phyloP scores from a whole-genome alignment of 805 yeast species.

The Starmerella potacharoeniae region DNA sequence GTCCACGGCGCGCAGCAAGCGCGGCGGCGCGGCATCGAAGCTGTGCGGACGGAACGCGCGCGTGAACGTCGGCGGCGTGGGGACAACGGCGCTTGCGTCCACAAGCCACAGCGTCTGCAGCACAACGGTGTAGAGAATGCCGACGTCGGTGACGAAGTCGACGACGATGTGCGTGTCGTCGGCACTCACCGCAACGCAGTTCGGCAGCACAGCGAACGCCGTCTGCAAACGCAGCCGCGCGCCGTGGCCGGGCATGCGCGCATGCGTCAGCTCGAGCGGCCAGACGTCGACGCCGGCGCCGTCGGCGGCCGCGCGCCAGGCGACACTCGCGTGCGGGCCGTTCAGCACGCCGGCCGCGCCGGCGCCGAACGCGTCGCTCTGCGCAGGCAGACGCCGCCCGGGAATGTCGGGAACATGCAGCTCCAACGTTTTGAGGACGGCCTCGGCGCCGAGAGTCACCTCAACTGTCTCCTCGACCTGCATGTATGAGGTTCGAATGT shows the following conservation, averaged over 20 bases:
- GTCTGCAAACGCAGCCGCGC: constrained; percentile 30
- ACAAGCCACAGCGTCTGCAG: constrained; percentile 9
- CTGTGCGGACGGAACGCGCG: constrained; percentile 46
- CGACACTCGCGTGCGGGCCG: constrained; percentile 5
- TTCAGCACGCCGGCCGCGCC: constrained; percentile 10
- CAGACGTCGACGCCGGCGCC: constrained; percentile 9
- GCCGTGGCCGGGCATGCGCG: constrained; percentile 5
- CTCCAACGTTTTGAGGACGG: neutral
- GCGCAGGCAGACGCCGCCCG: constrained; percentile 1
- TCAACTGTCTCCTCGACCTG: constrained; percentile 1
- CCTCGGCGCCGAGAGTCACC: neutral
- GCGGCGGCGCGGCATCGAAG: constrained; percentile 47
- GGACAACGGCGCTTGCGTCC: constrained; percentile 20
- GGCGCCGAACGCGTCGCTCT: neutral
- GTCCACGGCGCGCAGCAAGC: constrained; percentile 39
- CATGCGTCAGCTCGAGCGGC: constrained; percentile 16
- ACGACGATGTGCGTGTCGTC: constrained; percentile 7
- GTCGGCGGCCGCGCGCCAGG: constrained; percentile 12
- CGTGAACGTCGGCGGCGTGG: constrained; percentile 48
- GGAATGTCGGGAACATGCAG: constrained; percentile 2
- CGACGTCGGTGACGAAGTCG: constrained; percentile 39
- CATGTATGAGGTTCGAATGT: neutral
- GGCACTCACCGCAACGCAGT: constrained; percentile 33
- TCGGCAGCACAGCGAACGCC: constrained; percentile 31
- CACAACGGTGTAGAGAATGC: constrained; percentile 41